Evolutionary conservation across 1,284 basidiomycete species (phyloP).

Genomic region (Rhodotorula sp.): DNA sequence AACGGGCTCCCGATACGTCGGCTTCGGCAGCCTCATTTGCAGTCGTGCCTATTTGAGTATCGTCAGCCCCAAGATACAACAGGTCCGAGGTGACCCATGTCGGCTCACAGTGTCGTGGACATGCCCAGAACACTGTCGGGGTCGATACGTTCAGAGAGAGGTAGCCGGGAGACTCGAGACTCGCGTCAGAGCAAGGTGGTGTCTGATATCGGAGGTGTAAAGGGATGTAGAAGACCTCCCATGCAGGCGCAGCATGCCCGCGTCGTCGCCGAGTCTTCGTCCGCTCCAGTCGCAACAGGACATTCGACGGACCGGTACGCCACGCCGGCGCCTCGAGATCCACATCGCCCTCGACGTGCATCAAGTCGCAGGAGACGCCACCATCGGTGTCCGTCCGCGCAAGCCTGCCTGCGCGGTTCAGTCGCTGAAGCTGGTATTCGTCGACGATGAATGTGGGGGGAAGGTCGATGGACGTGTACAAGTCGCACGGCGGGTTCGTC

Average conservation of each 20-base stretch:
- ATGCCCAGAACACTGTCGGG: conserved; percentile 41
- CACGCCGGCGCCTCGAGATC: conserved; percentile 39
- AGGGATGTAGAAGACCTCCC: conserved; percentile 26
- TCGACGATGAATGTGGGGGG: conserved; percentile 37
- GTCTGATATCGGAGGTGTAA: conserved; percentile 41
- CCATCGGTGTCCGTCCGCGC: conserved; percentile 1
- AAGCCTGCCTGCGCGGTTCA: conserved; percentile 33
- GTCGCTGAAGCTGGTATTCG: conserved; percentile 38
- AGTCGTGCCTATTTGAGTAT: too few relatives aligned
- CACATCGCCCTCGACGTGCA: conserved; percentile 70
- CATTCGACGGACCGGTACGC: not conserved
- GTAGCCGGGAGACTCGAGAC: not conserved
- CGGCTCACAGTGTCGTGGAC: not conserved
- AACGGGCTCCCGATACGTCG: too few relatives aligned
- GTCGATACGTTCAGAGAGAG: conserved; percentile 18
- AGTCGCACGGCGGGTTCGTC: conserved; percentile 12
- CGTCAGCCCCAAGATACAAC: too few relatives aligned
- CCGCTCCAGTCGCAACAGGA: not conserved
- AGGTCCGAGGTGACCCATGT: too few relatives aligned
- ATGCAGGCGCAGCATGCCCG: not conserved
- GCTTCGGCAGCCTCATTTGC: too few relatives aligned
- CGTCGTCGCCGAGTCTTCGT: not conserved
- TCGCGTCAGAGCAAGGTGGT: conserved; percentile 8
- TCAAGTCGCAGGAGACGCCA: conserved; percentile 64
- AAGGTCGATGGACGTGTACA: conserved; percentile 28